Evolutionary conservation across 2,329 filamentous ascomycete genomes (phyloP), one percentile per base, ranked within the genome.

Genomic region (Lachnellula subtilissima): DNA sequence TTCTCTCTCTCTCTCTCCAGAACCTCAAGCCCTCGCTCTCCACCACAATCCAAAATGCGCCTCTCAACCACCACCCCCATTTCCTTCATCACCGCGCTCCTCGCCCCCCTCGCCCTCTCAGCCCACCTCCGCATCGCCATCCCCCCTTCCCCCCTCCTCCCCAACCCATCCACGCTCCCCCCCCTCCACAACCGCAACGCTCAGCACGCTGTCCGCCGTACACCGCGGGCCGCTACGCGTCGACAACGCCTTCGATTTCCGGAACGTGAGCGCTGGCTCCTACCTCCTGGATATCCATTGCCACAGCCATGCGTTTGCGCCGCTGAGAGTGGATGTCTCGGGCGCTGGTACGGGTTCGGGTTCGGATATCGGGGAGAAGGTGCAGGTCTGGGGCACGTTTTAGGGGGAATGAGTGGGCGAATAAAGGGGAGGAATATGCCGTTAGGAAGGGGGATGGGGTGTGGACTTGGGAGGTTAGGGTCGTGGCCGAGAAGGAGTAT

Each of bases 331-430:
- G 32, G 94, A 97, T 69, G 82, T 94, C 28, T 32, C 28, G 28
- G 28, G 17, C 64, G 67, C 2, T 60, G 63, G 36, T 64, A 65
- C 47, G 67, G 53, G 17, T 64, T 67, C 2, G 60, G 63, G 36
- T 64, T 65, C 47, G 67, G 53, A 35, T 22, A 51, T 52, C 60
- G 58, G 70, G 56, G 72, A 76, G 40, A 71, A 78, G 48, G 77
- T 91, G 3, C 74, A 79, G 43, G 85, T 85, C 28, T 94, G 89
- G 87, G 89, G 93, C 76, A 96, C 91, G 25, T 96, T 96, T 86
- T 70, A 79, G 91, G 48, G 91, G 91, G 0, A 93, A 96, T 66
- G 89, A 94, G 64, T 97, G 93, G 91, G 84, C 79, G 17, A 95
- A 96, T 70, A 88, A 85, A 68, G 93, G 92, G 15, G 87, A 88